Evolutionary conservation across 2,329 filamentous ascomycete species (phyloP), one percentile per base, ranked within the genome.

Genomic region (Phialophora expanda): DNA sequence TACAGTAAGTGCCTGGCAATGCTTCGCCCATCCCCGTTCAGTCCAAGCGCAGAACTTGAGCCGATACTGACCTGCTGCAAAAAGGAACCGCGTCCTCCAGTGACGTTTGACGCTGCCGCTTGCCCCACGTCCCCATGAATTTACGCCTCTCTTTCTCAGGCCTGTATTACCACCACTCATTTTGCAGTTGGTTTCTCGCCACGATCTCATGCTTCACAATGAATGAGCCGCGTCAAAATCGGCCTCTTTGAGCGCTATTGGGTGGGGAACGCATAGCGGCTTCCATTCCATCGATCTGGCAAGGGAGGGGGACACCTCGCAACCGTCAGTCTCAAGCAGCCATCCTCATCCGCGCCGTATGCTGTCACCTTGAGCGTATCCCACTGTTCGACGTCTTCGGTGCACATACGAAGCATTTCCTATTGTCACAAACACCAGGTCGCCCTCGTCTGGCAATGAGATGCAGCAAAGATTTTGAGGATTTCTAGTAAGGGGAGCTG

Each of bases 1-100:
- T 67, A 41, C 51, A 64, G 67, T 69, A 55, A 59, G 62, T 65
- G 5, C 12, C 20, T 50, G 22, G 26, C 24, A 24, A 38, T 53
- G 46, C 22, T 50, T 50, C 38, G 11, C 12, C 34, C 12, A 0
- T 5, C 34, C 34, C 34, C 5, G 12, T 14, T 41, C 34, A 30
- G 28, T 30, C 34, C 12, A 44, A 20, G 38, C n/a, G 17, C n/a
- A n/a, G 4, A 20, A 44, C 38, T n/a, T 2, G 38, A n/a, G 38
- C 38, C 17, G 38, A 34, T 9, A n/a, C 38, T n/a, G 38, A 44
- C 38, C 2, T 44, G 38, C 38, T 44, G 38, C 38, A 6, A 44
- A 41, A 44, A 44, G 38, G 38, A 17, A 44, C 17, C 38, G 38
- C 17, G 14, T 44, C 38, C 38, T 44, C 6, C 14, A 44, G 38